These are phyloP conservation scores for Lomentospora prolificans DNA, from an alignment of 2,329 filamentous ascomycete species.

Conservation along the genomic window DNA sequence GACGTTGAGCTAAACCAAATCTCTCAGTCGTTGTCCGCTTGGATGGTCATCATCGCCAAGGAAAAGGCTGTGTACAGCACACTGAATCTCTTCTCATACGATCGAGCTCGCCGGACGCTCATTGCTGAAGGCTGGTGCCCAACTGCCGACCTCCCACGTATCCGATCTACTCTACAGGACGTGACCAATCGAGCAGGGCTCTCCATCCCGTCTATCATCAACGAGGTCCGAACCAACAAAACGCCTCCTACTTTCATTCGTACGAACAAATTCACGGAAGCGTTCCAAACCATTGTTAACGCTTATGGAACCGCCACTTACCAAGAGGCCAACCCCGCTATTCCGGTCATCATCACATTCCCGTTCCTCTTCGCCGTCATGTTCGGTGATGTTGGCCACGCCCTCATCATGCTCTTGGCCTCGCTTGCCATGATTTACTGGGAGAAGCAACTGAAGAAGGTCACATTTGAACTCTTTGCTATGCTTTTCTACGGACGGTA, in stretches of 20 bases:
- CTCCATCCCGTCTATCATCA: constrained; percentile 97
- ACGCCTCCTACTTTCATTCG: constrained; percentile 95
- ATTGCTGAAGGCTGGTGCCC: constrained; percentile 98
- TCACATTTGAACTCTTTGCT: constrained; percentile 83
- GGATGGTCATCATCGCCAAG: constrained; percentile 97
- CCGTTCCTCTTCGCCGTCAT: constrained; percentile 99
- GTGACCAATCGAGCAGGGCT: constrained; percentile 93
- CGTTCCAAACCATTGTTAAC: constrained; percentile 97
- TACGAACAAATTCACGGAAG: constrained; percentile 97
- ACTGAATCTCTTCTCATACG: constrained; percentile 92
- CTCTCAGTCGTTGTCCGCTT: constrained; percentile 81
- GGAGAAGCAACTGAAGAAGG: constrained; percentile 88
- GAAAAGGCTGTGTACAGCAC: constrained; percentile 97
- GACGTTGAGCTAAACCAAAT: constrained; percentile 91
- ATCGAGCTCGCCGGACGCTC: constrained; percentile 86
- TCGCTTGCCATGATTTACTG: constrained; percentile 92
- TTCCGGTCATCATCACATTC: constrained; percentile 94
- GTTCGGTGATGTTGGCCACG: constrained; percentile 97
- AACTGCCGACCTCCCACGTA: constrained; percentile 77
- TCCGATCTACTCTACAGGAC: constrained; percentile 89
- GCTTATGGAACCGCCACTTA: constrained; percentile 98
- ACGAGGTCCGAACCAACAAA: constrained; percentile 94
- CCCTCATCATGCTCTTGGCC: constrained; percentile 74
- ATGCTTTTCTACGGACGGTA: constrained; percentile 99
- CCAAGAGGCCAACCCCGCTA: constrained; percentile 89